Conservation (phyloP, 1,284 basidiomycete species). For the Somion occarium region DNA sequence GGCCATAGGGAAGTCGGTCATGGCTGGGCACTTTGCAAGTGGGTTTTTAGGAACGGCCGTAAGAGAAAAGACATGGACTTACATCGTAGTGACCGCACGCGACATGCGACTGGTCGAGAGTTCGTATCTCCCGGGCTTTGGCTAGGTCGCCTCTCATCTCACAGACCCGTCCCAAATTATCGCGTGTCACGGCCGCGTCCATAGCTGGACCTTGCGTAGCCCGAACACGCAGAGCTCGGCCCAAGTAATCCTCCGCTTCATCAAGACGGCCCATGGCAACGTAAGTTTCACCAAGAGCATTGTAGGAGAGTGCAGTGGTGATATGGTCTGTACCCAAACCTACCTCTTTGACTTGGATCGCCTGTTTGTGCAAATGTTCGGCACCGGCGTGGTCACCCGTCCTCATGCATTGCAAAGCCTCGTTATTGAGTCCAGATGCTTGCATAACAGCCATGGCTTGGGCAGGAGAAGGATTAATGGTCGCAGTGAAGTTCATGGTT, state of each 20-base stretch:
- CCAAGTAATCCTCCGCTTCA: slow-evolving; percentile 29
- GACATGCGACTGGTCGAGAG: slow-evolving; percentile 20
- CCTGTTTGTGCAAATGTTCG: slow-evolving; percentile 25
- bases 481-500: slow-evolving; percentile 2
- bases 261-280: slow-evolving; percentile 26
- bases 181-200: slow-evolving; percentile 30
- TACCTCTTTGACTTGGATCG: slow-evolving; percentile 25
- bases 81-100: slow-evolving; percentile 27
- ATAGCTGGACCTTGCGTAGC: slow-evolving; percentile 14
- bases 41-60: not conserved
- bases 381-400: slow-evolving; percentile 25
- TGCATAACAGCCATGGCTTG: slow-evolving; percentile 10
- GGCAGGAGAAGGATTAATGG: slow-evolving; percentile 13
- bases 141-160: slow-evolving; percentile 27
- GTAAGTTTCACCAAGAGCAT: slow-evolving; percentile 31
- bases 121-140: slow-evolving; percentile 24
- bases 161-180: slow-evolving; percentile 30
- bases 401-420: slow-evolving; percentile 19
- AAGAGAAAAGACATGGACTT: not conserved
- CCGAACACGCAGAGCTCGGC: slow-evolving; percentile 26
- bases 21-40: slow-evolving; percentile 9
- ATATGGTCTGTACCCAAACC: slow-evolving; percentile 14
- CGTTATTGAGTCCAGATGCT: slow-evolving; percentile 18
- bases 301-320: slow-evolving; percentile 26
- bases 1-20: slow-evolving; percentile 15